phyloP scores from a whole-genome alignment of 805 yeast species.

The Blastobotrys terrestris region DNA sequence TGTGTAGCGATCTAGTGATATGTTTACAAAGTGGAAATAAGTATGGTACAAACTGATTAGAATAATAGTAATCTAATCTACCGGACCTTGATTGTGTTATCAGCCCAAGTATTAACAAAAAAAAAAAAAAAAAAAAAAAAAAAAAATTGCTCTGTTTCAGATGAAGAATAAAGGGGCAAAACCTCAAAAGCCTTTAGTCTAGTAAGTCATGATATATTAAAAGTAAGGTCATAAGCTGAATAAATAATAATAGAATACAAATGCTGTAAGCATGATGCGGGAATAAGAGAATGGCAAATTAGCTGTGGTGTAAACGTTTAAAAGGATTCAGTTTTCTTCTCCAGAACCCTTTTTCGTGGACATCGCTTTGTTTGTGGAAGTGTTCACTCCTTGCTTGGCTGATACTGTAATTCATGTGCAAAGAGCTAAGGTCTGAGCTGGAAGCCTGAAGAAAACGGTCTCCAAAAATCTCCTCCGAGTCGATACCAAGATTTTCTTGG shows the following conservation, averaged over 20 bases:
- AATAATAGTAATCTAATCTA: too few species aligned
- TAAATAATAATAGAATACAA: not conserved
- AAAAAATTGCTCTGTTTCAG: too few species aligned
- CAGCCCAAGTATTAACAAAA: too few species aligned
- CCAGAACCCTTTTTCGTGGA: not conserved
- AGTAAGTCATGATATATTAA: too few species aligned
- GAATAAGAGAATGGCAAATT: not conserved
- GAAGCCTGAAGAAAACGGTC: not conserved
- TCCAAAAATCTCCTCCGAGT: not conserved
- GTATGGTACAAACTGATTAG: too few species aligned
- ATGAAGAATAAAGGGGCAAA: too few species aligned
- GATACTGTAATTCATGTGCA: not conserved
- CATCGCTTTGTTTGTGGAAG: not conserved
- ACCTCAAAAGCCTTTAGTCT: too few species aligned
- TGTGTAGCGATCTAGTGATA: too few species aligned
- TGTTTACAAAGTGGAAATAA: too few species aligned
- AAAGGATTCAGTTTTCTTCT: not conserved
- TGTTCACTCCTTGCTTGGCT: not conserved
- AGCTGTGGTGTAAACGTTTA: not conserved
- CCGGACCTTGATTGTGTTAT: too few species aligned
- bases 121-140: too few species aligned
- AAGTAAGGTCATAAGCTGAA: conserved; percentile 1
- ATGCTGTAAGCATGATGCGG: too few species aligned
- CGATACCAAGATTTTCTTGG: not conserved
- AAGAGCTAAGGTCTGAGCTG: not conserved